Percentiles rank a stretch among this genome's conserved stretches.
These are phyloP conservation scores for Tephrocybe sp. DNA, from an alignment of 768 basidiomycete species.

Conservation along the genomic window DNA sequence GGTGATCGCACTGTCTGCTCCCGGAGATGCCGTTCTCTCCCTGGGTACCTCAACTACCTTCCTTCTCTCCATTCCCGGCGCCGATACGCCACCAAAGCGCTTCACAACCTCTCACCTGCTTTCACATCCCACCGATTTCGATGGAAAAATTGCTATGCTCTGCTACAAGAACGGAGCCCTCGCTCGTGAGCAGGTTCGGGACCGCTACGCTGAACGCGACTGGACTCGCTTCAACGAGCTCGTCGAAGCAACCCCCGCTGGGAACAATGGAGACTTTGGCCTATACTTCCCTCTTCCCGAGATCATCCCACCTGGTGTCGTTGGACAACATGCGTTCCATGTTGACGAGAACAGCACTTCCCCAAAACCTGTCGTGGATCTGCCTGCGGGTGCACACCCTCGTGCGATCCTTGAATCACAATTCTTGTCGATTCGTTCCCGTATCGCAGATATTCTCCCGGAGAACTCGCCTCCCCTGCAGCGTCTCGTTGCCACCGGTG, in stretches of 20 bases:
- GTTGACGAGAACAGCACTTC: constrained; percentile 21
- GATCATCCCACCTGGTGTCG: constrained; percentile 80
- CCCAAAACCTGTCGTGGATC: constrained; percentile 30
- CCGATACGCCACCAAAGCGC: constrained; percentile 61
- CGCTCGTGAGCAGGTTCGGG: constrained; percentile 74
- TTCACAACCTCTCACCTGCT: constrained; percentile 77
- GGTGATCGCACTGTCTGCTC: constrained; percentile 68
- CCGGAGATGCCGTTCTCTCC: constrained; percentile 82
- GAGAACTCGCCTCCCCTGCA: constrained; percentile 52
- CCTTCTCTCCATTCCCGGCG: constrained; percentile 72
- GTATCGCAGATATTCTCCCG: constrained; percentile 69
- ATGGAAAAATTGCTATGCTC: constrained; percentile 83
- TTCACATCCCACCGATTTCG: constrained; percentile 60
- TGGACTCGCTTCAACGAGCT: constrained; percentile 75
- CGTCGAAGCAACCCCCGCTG: constrained; percentile 52
- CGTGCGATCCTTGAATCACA: constrained; percentile 85
- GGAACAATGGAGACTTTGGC: constrained; percentile 61
- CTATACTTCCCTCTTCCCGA: constrained; percentile 86
- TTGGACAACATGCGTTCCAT: constrained; percentile 69
- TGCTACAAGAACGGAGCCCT: constrained; percentile 91
- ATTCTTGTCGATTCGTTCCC: constrained; percentile 75
- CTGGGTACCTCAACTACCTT: constrained; percentile 89
- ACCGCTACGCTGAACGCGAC: constrained; percentile 55
- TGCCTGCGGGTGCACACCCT: constrained; percentile 54
- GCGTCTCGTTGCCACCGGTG: constrained; percentile 76